Evolutionary conservation across 805 yeast species (phyloP).

Genomic region (Metschnikowia similis): DNA sequence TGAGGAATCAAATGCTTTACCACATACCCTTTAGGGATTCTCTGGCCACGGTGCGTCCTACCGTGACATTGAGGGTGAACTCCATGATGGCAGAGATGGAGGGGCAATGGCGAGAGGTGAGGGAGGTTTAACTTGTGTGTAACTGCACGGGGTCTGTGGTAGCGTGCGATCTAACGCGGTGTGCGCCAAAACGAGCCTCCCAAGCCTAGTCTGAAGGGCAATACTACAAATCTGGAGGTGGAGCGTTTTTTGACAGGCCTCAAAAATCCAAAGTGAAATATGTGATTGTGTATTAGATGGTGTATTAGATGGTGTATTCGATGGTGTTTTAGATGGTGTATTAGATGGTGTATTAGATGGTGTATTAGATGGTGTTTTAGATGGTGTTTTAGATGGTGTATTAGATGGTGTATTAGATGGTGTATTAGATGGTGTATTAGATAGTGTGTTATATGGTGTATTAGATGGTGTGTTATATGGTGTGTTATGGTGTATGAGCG

Average conservation of each 20-base stretch:
- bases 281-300: too few relatives aligned
- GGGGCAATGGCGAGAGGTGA: background rate
- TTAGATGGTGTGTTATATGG: too few relatives aligned
- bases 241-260: too few relatives aligned
- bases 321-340: too few relatives aligned
- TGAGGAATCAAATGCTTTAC: background rate
- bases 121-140: conserved; percentile 1
- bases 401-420: too few relatives aligned
- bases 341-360: too few relatives aligned
- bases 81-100: conserved; percentile 31
- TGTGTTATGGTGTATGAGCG: too few relatives aligned
- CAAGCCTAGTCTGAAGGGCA: background rate
- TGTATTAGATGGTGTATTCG: too few relatives aligned
- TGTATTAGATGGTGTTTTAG: too few relatives aligned
- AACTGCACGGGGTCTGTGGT: conserved; percentile 1
- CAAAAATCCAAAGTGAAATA: background rate
- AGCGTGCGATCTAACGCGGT: conserved; percentile 2
- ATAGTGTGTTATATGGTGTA: too few relatives aligned
- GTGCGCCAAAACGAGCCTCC: background rate
- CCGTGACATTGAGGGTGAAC: conserved; percentile 42
- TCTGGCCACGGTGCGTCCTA: conserved; percentile 50
- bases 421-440: too few relatives aligned
- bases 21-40: conserved; percentile 53
- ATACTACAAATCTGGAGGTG: background rate
- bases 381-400: too few relatives aligned